phyloP scores from a whole-genome alignment of 768 basidiomycete species.

The Rhodocollybia butyracea region DNA sequence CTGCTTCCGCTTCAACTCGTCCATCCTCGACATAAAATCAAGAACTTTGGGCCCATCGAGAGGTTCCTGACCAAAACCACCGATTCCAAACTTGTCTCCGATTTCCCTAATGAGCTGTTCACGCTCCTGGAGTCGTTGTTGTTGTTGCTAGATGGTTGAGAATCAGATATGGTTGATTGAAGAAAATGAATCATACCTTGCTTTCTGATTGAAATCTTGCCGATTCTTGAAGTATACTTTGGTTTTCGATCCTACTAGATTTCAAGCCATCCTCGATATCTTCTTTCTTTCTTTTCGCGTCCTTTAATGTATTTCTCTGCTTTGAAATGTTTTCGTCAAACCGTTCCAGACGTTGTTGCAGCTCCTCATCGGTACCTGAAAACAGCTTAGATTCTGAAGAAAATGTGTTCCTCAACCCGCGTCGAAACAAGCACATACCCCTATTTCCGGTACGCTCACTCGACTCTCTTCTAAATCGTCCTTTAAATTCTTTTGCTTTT shows the following conservation, averaged over 20 bases:
- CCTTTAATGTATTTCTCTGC: slow-evolving; percentile 45
- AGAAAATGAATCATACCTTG: slow-evolving; percentile 41
- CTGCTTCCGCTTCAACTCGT: slow-evolving; percentile 60
- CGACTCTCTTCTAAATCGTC: slow-evolving; percentile 60
- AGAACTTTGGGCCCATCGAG: slow-evolving; percentile 68
- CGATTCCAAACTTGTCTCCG: slow-evolving; percentile 63
- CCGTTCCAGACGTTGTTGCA: slow-evolving; percentile 52
- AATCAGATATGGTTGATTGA: neutral
- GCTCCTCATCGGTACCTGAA: slow-evolving; percentile 71
- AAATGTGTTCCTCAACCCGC: neutral
- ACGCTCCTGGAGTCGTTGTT: slow-evolving; percentile 62
- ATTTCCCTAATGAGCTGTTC: slow-evolving; percentile 74
- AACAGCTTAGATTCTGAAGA: neutral
- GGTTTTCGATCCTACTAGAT: slow-evolving; percentile 43
- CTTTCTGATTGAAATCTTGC: slow-evolving; percentile 73
- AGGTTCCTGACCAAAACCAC: slow-evolving; percentile 68
- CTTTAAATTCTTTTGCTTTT: slow-evolving; percentile 59
- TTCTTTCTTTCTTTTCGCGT: slow-evolving; percentile 50
- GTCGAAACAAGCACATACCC: slow-evolving; percentile 36
- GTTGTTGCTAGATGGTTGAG: slow-evolving; percentile 55
- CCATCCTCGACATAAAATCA: slow-evolving; percentile 69
- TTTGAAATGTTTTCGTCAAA: slow-evolving; percentile 55
- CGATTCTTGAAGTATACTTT: slow-evolving; percentile 53
- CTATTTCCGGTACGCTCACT: slow-evolving; percentile 66
- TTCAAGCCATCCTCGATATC: slow-evolving; percentile 61